These are phyloP conservation scores for Komagataea norvegica DNA, from an alignment of 1,139 yeast genomes.

Conservation along the genomic window DNA sequence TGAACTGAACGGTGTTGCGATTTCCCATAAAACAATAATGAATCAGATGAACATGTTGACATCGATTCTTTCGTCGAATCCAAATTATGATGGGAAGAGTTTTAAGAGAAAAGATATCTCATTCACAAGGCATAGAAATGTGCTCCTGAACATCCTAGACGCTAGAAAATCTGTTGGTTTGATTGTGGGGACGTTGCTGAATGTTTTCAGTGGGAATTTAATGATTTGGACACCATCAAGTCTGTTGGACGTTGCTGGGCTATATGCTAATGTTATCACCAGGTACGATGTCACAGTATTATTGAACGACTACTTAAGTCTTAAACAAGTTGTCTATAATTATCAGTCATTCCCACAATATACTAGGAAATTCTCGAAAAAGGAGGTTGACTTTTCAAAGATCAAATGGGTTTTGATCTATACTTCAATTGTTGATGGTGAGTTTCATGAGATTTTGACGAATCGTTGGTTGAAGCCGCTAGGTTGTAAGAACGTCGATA, in stretches of 20 bases:
- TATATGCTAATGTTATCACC: constrained; percentile 78
- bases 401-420: constrained; percentile 89
- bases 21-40: constrained; percentile 81
- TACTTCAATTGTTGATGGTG: constrained; percentile 91
- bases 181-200: constrained; percentile 72
- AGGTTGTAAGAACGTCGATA: constrained; percentile 75
- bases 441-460: constrained; percentile 84
- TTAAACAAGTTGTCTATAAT: constrained; percentile 88
- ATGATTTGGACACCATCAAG: constrained; percentile 76
- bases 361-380: constrained; percentile 74
- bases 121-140: constrained; percentile 31
- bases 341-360: constrained; percentile 87
- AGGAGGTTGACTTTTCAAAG: constrained; percentile 71
- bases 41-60: constrained; percentile 83
- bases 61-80: constrained; percentile 61
- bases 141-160: constrained; percentile 71
- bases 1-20: constrained; percentile 87
- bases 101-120: constrained; percentile 36
- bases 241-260: constrained; percentile 77
- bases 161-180: constrained; percentile 85
- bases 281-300: constrained; percentile 66
- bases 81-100: constrained; percentile 35
- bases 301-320: constrained; percentile 82
- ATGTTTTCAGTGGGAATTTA: constrained; percentile 81
- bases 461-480: constrained; percentile 88